phyloP scores from a whole-genome alignment of 2,329 filamentous ascomycete genomes.

The Albophoma yamanashiensis region DNA sequence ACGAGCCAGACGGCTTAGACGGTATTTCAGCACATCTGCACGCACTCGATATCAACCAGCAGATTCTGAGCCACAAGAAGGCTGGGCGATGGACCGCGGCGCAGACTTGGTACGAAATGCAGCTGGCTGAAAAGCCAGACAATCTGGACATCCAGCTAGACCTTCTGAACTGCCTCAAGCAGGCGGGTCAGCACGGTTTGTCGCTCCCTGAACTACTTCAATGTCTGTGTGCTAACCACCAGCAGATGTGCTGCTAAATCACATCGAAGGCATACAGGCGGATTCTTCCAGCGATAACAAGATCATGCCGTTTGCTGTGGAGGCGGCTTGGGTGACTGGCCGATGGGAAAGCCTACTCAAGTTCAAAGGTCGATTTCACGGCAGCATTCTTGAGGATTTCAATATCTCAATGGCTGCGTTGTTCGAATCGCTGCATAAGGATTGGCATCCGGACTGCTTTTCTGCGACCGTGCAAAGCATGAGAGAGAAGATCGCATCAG shows the following conservation, averaged over 20 bases:
- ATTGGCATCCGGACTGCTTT: conserved; percentile 41
- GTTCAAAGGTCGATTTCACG: conserved; percentile 47
- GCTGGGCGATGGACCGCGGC: conserved; percentile 89
- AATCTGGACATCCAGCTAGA: conserved; percentile 72
- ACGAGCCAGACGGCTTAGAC: conserved; percentile 93
- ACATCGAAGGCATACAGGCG: conserved; percentile 65
- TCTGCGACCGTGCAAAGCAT: conserved; percentile 48
- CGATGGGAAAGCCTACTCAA: conserved; percentile 67
- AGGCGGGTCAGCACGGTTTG: conserved; percentile 88
- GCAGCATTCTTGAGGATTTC: conserved; percentile 51
- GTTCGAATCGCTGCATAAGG: conserved; percentile 48
- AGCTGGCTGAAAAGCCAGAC: conserved; percentile 67
- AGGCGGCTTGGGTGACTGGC: conserved; percentile 84
- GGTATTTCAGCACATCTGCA: conserved; percentile 84
- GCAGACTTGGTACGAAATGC: conserved; percentile 95
- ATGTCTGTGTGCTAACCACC: conserved; percentile 8
- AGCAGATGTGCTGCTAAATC: conserved; percentile 72
- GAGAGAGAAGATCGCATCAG: conserved; percentile 58
- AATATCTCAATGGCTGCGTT: conserved; percentile 63
- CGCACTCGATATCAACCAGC: conserved; percentile 83
- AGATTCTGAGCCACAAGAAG: conserved; percentile 86
- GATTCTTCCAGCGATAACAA: conserved; percentile 42
- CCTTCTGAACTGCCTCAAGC: conserved; percentile 77
- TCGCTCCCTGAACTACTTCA: not conserved
- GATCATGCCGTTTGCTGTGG: conserved; percentile 73